Evolutionary conservation across 768 basidiomycete species (phyloP), one percentile per base, ranked within the genome.

Genomic region (Hysterangium stoloniferum): DNA sequence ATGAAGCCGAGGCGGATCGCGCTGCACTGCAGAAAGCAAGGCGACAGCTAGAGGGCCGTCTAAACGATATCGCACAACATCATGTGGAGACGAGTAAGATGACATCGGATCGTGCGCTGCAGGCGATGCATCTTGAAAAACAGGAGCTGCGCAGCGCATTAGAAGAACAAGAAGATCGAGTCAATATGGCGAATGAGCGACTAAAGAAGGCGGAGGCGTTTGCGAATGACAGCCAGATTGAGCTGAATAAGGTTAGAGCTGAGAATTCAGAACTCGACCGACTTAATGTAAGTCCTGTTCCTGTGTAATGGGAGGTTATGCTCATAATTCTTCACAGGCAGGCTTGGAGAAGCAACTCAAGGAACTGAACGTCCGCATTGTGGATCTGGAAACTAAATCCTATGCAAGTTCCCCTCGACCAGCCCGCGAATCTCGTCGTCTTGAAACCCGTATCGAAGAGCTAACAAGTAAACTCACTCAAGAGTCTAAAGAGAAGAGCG

Each of bases 1-100:
- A 91, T 59, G 90, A 92, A 52, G 86, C 86, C 4, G 90, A 92
- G 61, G 80, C 86, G 2, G 89, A 91, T 56, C 75, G 88, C 2
- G 71, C 79, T 6, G 72, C 88, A 52, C 70, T 91, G 42, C 86
- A 87, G 64, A 88, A 87, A 62, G 88, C 89, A 17, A 79, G 89
- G 15, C 79, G 85, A 9, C 78, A 84, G 0, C 65, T 92, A 27
- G 88, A 91, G 58, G 78, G 83, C 4, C 86, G 91, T 59, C 69
- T 92, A 25, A 85, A 89, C 60, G 76, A 79, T 4, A 88, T 91
- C 66, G 88, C 84, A 64, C 66, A 85, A 22, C 86, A 89, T 56
- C 74, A 79, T 45, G 75, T 79, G 4, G 87, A 89, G 56, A 74
- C 80, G 12, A 79, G 65, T 59, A 84, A 79, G 65, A 72, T 84